A percentile compares a stretch with the other conserved stretches of the same genome.
phyloP scores from a whole-genome alignment of 495 filamentous ascomycete species.

The Podospora sp. region DNA sequence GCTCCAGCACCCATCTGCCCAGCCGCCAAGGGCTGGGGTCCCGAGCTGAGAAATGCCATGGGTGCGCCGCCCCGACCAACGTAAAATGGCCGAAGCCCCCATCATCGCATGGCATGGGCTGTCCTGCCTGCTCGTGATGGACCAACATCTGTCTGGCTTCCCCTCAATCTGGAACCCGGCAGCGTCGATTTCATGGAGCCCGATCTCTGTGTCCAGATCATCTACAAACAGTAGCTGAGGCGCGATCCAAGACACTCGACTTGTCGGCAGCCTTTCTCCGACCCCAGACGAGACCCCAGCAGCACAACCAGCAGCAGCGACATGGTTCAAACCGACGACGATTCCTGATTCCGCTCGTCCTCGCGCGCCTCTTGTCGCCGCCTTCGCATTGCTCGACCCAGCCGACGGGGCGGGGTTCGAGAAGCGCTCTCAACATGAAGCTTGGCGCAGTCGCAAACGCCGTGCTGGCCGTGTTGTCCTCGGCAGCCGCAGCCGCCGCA shows the following conservation, averaged over 20 bases:
- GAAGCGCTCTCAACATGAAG: slow-evolving; percentile 25
- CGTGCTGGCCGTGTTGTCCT: slow-evolving; percentile 29
- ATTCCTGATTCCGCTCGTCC: background rate
- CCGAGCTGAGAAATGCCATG: background rate
- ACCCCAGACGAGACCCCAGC: too few relatives aligned
- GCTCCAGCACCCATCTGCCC: background rate
- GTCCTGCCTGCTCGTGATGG: background rate
- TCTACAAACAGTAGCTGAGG: background rate
- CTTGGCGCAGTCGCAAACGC: background rate
- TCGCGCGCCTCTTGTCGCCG: background rate
- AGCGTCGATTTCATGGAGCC: background rate
- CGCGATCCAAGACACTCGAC: background rate
- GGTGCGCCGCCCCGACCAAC: background rate
- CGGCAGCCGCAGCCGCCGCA: slow-evolving; percentile 22
- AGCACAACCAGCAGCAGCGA: background rate
- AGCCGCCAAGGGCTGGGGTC: slow-evolving; percentile 6
- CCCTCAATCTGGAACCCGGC: background rate
- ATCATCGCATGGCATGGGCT: background rate
- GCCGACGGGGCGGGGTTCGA: background rate
- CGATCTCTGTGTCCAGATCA: background rate
- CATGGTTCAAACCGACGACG: background rate
- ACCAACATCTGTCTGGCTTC: background rate
- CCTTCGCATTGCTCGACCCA: background rate
- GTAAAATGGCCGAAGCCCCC: slow-evolving; percentile 5
- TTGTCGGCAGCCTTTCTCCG: background rate